Base-by-base conservation (phyloP, 805 yeast species). In the Pichia californica region DNA sequence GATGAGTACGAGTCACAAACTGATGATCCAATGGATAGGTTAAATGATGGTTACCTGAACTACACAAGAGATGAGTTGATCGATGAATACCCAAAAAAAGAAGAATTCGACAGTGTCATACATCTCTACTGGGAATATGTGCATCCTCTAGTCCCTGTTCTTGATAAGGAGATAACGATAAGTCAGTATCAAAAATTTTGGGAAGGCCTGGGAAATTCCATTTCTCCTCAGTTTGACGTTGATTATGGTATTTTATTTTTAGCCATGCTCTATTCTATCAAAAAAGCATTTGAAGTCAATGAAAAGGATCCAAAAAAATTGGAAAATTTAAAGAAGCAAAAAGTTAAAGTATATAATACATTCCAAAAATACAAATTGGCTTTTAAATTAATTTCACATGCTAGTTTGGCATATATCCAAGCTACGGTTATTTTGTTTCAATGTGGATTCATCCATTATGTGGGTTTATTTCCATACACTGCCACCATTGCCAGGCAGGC, bases 401-500 rank as follows among this genome's bases (percentile, higher is more conserved):
- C 52, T 18, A 46, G 43, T 18, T 36, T 44, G 8, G 41, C 45
- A 14, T 49, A 29, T 31, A 29, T 49, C 21, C 49, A 47, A 18
- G 37, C 50, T 4, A 46, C 50, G 10, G 43, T 47, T 4, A 40
- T 49, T 7, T 20, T 49, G 10, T 40, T 25, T 23, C 45, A 41
- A 15, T 46, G 45, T n/a, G 43, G 50, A 14, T 33, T 39, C 28
- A 40, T 46, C 9, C 46, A 46, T 28, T 42, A 46, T 36, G 32
- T 46, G 15, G 50, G 47, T 1, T 23, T 47, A 18, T 46, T 46
- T 34, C 32, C 52, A 3, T 44, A 40, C 16, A 49, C 52, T 10
- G 47, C 50, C 9, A 41, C 39, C 9, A 35, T 49, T 18, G 25
- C 50, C 4, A 41, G 52, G 18, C 45, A 44, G 15, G 50, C 52